Evolutionary conservation across 495 filamentous ascomycete genomes (phyloP).

Genomic region (Viridothelium virens): DNA sequence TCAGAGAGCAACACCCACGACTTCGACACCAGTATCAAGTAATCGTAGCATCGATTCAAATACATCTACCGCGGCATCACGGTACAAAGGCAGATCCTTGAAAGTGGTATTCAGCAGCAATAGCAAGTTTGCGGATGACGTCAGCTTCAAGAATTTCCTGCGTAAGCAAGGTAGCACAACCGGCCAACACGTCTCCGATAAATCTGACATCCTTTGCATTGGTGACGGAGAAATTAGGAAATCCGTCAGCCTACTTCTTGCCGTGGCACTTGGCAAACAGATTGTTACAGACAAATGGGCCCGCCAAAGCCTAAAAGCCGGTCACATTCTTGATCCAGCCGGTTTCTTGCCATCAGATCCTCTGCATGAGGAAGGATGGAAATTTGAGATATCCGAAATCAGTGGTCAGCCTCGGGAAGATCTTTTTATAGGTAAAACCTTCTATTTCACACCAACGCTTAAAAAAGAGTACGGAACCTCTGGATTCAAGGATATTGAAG

Average conservation of each 20-base stretch:
- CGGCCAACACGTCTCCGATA: constrained; percentile 10
- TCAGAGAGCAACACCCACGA: not conserved
- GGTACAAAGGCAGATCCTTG: constrained; percentile 23
- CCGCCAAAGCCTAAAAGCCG: constrained; percentile 24
- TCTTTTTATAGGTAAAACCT: constrained; percentile 26
- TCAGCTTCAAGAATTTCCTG: constrained; percentile 30
- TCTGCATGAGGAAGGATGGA: constrained; percentile 33
- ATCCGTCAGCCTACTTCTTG: constrained; percentile 35
- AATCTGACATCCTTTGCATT: constrained; percentile 21
- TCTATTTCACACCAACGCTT: constrained; percentile 34
- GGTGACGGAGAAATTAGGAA: constrained; percentile 34
- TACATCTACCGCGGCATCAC: not conserved
- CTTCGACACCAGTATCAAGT: not conserved
- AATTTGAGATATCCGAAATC: constrained; percentile 28
- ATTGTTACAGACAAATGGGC: constrained; percentile 40
- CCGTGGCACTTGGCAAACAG: constrained; percentile 31
- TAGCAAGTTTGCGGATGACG: constrained; percentile 21
- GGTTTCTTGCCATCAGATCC: constrained; percentile 28
- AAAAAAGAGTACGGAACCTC: constrained; percentile 12
- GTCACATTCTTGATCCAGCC: constrained; percentile 25
- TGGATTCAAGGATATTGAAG: constrained; percentile 18
- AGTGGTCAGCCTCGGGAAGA: constrained; percentile 16
- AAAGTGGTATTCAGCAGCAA: constrained; percentile 30
- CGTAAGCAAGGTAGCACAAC: constrained; percentile 26
- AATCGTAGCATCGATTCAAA: not conserved